These are phyloP conservation scores for Emmonsia crescens DNA, from an alignment of 2,329 filamentous ascomycete species.

Conservation along the genomic window DNA sequence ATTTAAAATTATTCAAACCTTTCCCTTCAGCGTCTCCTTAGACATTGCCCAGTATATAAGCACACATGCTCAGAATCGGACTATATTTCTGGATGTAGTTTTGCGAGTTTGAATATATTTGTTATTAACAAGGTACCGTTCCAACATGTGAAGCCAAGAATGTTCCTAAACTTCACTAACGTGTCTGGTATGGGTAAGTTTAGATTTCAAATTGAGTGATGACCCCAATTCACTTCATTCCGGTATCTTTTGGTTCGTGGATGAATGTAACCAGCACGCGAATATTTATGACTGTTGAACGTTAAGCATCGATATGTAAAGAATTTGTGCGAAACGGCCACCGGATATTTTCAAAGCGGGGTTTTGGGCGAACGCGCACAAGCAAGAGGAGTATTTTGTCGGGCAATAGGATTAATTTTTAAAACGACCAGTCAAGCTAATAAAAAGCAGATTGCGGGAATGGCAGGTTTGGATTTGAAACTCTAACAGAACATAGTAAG, in stretches of 20 bases:
- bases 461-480: background rate
- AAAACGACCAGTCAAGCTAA: background rate
- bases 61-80: background rate
- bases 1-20: background rate
- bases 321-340: background rate
- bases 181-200: background rate
- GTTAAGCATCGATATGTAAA: background rate
- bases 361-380: background rate
- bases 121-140: background rate
- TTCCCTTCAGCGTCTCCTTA: background rate
- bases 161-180: background rate
- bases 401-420: background rate
- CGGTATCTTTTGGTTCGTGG: too few species aligned
- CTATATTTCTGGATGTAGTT: too few species aligned
- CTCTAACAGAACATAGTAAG: background rate
- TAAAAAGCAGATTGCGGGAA: background rate
- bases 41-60: background rate
- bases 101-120: background rate
- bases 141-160: background rate
- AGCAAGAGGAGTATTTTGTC: background rate
- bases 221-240: background rate
- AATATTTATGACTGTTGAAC: background rate
- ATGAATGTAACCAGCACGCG: background rate
- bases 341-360: background rate
- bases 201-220: background rate